Evolutionary conservation across 805 yeast genomes (phyloP), one percentile per base, ranked within the genome.

Genomic region (Komagataella ulmi): DNA sequence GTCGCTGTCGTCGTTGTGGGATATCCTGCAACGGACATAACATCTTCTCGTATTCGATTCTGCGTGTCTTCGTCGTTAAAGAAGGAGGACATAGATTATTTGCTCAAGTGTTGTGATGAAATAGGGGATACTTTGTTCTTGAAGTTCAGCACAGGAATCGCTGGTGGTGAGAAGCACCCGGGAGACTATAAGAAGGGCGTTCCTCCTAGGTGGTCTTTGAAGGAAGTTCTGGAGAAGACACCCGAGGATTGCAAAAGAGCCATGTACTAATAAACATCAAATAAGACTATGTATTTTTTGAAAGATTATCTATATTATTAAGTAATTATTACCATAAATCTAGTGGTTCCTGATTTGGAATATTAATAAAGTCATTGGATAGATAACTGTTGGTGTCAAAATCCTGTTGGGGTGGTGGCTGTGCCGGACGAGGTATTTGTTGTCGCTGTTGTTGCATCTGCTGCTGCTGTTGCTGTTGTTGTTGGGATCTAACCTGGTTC

Each of bases 1-100:
- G 83, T 93, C 54, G 99, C 99, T 3, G 90, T 91, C 49, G 99
- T 93, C 43, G 83, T 91, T 56, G 98, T 91, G 47, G 97, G 98
- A 44, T 93, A 93, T 65, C 99, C 99, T 8, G 99, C 99, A 1
- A 91, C 98, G 0, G 96, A 96, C 43, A 75, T 93, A 57, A 81
- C 88, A 46, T 80, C 89, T 44, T 85, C 96, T 4, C 81, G 99
- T 69, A 89, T 88, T 24, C 80, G 99, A 66, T 80, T 93, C 60
- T 93, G 99, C 74, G 83, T 93, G 59, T 85, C 95, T 51, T 73
- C 97, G 0, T 85, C 98, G 1, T 75, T 95, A 60, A 93, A 96
- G 36, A 93, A 93, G 69, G 91, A 86, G 60, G 99, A 93, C 67
- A 77, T 93, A 60, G 99, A 93, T 64, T 76, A 80, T 58, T 75